A percentile compares a stretch with the other conserved stretches of the same genome.
phyloP scores from a whole-genome alignment of 257 asterid species.

The Ophiorrhiza pumila region DNA sequence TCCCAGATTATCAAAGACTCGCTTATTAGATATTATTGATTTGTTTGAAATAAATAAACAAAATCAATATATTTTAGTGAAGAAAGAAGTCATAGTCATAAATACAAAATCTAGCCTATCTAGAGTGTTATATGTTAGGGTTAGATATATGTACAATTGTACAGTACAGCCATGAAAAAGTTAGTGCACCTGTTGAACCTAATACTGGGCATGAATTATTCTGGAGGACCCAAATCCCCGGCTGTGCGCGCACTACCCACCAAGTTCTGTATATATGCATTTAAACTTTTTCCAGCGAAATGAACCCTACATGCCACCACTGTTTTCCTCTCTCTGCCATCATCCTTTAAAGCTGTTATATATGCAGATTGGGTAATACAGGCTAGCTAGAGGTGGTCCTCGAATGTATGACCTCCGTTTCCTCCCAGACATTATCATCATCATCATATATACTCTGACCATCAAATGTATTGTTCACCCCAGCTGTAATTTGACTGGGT shows the following conservation, averaged over 20 bases:
- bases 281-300: conserved; percentile 3
- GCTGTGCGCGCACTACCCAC: not conserved
- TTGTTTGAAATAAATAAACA: no score
- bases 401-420: conserved; percentile 1
- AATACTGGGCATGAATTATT: not conserved
- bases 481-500: not conserved
- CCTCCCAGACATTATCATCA: conserved; percentile 3
- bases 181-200: not conserved
- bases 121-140: no score
- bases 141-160: no score
- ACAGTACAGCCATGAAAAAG: no score
- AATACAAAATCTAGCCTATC: no score
- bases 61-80: no score
- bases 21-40: no score
- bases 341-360: conserved; percentile 27
- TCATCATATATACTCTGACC: conserved; percentile 8
- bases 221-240: not conserved
- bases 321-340: conserved; percentile 17
- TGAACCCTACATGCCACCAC: conserved; percentile 12
- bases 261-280: not conserved
- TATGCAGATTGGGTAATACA: conserved; percentile 22
- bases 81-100: no score
- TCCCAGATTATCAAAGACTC: no score
- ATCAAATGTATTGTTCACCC: not conserved
- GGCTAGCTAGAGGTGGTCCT: conserved; percentile 19